phyloP scores from a whole-genome alignment of 1,284 basidiomycete genomes.

The Malassezia yamatoensis region DNA sequence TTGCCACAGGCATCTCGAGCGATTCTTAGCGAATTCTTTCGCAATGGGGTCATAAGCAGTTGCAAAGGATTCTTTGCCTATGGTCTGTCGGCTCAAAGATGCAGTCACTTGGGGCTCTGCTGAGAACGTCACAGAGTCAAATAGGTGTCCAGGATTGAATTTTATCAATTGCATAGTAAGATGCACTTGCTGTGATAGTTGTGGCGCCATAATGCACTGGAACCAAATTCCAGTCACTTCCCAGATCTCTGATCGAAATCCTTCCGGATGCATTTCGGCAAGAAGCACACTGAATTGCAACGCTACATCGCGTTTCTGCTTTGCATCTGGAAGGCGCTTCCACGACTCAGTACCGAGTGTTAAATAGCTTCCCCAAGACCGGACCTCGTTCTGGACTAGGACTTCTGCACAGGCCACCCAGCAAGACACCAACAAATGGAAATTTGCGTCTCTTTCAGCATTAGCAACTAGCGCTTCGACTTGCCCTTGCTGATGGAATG shows the following conservation, averaged over 20 bases:
- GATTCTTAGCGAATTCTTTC: too few relatives aligned
- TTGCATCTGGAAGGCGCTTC: slow-evolving; percentile 55
- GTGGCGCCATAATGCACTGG: slow-evolving; percentile 25
- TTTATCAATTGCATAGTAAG: slow-evolving; percentile 19
- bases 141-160: not conserved
- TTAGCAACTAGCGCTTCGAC: slow-evolving; percentile 26
- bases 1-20: too few relatives aligned
- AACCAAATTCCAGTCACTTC: slow-evolving; percentile 34
- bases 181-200: slow-evolving; percentile 24
- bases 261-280: slow-evolving; percentile 56
- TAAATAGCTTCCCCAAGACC: slow-evolving; percentile 63
- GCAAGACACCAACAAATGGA: slow-evolving; percentile 60
- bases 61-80: too few relatives aligned
- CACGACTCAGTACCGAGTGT: slow-evolving; percentile 57
- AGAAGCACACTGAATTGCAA: slow-evolving; percentile 62
- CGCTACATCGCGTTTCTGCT: slow-evolving; percentile 58
- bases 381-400: slow-evolving; percentile 56
- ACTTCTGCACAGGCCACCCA: slow-evolving; percentile 68
- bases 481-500: not conserved
- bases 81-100: too few relatives aligned
- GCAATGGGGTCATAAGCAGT: too few relatives aligned
- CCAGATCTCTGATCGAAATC: slow-evolving; percentile 18
- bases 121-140: not conserved
- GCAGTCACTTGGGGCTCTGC: too few relatives aligned
- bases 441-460: slow-evolving; percentile 45